Percentiles rank a stretch among this genome's conserved stretches.
Conservation (phyloP, 352 stramenopile species). For the Phytophthora lateralis region DNA sequence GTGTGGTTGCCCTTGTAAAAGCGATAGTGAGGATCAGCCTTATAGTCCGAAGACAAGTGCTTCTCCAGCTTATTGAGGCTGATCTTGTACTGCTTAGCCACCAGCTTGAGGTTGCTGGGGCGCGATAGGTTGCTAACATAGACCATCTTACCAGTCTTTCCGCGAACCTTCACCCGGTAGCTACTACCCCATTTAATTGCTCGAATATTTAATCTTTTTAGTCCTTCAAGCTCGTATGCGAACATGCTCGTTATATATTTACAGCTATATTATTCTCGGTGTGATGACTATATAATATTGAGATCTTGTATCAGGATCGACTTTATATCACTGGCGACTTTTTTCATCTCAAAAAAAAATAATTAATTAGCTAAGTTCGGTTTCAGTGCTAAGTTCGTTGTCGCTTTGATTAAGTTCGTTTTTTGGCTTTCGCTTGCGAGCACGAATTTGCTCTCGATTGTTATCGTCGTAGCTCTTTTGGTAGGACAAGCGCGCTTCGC, state of each 20-base stretch:
- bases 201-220: neutral
- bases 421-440: conserved; percentile 12
- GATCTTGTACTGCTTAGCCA: conserved; percentile 11
- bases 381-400: neutral
- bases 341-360: too few species aligned
- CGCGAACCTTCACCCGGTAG: too few species aligned
- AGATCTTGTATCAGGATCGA: conserved; percentile 13
- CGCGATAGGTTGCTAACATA: neutral
- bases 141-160: too few species aligned
- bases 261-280: conserved; percentile 20
- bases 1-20: conserved; percentile 13
- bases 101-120: neutral
- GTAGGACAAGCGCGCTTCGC: neutral
- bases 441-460: conserved; percentile 11
- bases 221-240: neutral
- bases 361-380: conserved; percentile 17
- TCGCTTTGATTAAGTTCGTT: neutral
- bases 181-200: too few species aligned
- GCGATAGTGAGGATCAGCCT: conserved; percentile 8
- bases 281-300: conserved; percentile 27
- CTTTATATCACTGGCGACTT: too few species aligned
- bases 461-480: conserved; percentile 12
- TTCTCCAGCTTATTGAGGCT: too few species aligned
- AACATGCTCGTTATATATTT: too few species aligned
- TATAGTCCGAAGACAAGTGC: conserved; percentile 6